phyloP scores from a whole-genome alignment of 441 rosid genomes.

The Pelargonium myrrhifolium region DNA sequence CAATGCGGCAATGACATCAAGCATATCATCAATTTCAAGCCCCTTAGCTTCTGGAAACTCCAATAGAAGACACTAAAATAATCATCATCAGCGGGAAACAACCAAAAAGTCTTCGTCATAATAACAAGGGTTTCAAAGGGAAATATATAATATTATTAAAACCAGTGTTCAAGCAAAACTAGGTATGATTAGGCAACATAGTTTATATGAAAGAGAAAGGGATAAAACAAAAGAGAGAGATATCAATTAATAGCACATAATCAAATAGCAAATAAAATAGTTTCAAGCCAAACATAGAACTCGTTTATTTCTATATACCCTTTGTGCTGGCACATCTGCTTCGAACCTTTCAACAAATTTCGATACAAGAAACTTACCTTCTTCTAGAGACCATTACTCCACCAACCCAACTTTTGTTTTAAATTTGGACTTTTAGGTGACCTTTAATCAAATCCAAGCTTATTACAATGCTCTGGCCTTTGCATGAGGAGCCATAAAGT shows the following conservation, averaged over 20 bases:
- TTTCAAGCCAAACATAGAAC: conserved; percentile 1
- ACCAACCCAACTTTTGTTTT: conserved; percentile 1
- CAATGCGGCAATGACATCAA: neutral
- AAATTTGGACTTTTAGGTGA: neutral
- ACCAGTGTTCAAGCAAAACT: neutral
- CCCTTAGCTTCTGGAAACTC: conserved; percentile 1
- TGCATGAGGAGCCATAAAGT: conserved; percentile 19
- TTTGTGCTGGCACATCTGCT: neutral
- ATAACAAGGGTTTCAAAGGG: neutral
- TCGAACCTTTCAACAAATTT: neutral
- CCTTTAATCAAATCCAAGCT: conserved; percentile 12
- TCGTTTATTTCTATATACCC: neutral
- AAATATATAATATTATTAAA: neutral
- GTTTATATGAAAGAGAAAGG: neutral
- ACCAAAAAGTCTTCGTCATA: neutral
- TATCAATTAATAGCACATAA: neutral
- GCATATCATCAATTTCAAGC: neutral
- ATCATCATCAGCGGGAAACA: conserved; percentile 7
- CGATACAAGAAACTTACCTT: conserved; percentile 10
- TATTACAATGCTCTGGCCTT: conserved; percentile 9
- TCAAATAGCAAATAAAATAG: neutral
- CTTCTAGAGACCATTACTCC: conserved; percentile 9
- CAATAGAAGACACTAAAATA: neutral
- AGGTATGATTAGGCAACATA: neutral
- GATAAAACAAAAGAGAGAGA: neutral